Evolutionary conservation across 176 grass and related monocot genomes (phyloP), one percentile per base, ranked within the genome.

Genomic region (Canna indica): DNA sequence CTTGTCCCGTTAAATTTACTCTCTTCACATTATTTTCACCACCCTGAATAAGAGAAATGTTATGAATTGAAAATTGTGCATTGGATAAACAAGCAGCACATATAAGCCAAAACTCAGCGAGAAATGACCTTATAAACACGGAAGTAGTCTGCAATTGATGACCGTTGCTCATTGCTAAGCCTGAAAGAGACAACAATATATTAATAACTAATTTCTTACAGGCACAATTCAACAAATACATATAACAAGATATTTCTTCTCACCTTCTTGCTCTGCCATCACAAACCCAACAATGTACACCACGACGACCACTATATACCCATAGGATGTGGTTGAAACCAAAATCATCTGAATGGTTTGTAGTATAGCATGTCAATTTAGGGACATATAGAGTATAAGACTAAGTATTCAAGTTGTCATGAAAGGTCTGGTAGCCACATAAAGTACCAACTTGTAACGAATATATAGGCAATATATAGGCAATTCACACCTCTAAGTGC

Each of bases 251-350:
- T 69, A 58, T 54, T 32, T 3, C 24, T 9, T 27, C 72, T 48
- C 80, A 97, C 94, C 79, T 97, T 90, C 94, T 92, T 70, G 89
- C 89, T 85, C 73, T 86, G 35, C 72, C 82, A 81, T 97, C 94
- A 77, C 94, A 97, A 50, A 97, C 89, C 94, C 94, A 97, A 78
- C 94, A 97, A 79, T 97, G 94, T 31, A 97, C 94, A 78, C 94
- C 89, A 79, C 89, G 94, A 31, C 86, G 81, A 4, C 89, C 94
- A 90, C 94, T 92, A 72, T 90, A 97, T 47, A 87, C 89, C 94
- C 94, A 97, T 56, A 93, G 41, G 77, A 97, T 97, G 79, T 97
- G 94, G 75, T 71, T 93, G 77, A 97, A 97, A 66, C 89, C 84
- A 81, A 97, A 97, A 90, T 92, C 89, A 78, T 90, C 89, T 97